Evolutionary conservation across 768 basidiomycete species (phyloP), one percentile per base, ranked within the genome.

Genomic region (Naganishia kalamii): DNA sequence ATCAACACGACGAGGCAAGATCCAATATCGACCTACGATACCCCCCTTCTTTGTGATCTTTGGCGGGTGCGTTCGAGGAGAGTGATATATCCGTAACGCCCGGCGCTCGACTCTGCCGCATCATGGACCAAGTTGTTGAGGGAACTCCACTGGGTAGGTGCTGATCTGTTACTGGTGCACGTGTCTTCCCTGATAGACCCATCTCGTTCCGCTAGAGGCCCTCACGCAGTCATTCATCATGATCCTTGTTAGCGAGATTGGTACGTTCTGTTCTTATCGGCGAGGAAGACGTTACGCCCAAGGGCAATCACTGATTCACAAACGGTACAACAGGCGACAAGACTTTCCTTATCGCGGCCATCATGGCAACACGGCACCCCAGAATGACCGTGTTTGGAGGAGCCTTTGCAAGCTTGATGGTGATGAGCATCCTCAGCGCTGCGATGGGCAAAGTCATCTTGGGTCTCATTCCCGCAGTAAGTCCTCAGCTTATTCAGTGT

Each of bases 391-490:
- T 99, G 65, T 97, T 97, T 74, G 81, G 74, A 23, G 96, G 93
- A 33, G 93, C 96, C 1, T 87, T 97, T 70, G 83, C 84, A 17
- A 91, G 92, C 8, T 84, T 99, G 48, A 82, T 88, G 61, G 79
- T 96, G 77, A 99, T 99, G 96, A 92, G 90, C 52, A 81, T 93
- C 44, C 85, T 98, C 57, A 92, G 90, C 15, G 92, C 94, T 12
- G 88, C 85, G n/a, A 84, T 98, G 82, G 96, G 96, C 0, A 88
- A 91, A 74, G 80, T 98, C 49, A 84, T 99, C 0, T 88, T 92
- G 0, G 84, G 87, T 0, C 84, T 98, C 40, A 84, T 94, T 44
- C 92, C 93, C 10, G 83, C 76, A 49, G 76, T 77, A 60, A 65
- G 76, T 69, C 12, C 6, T 6, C 10, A 6, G 8, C 29, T 50